Base-by-base conservation (phyloP, 2,329 filamentous ascomycete genomes). In the Beauveria sp. region DNA sequence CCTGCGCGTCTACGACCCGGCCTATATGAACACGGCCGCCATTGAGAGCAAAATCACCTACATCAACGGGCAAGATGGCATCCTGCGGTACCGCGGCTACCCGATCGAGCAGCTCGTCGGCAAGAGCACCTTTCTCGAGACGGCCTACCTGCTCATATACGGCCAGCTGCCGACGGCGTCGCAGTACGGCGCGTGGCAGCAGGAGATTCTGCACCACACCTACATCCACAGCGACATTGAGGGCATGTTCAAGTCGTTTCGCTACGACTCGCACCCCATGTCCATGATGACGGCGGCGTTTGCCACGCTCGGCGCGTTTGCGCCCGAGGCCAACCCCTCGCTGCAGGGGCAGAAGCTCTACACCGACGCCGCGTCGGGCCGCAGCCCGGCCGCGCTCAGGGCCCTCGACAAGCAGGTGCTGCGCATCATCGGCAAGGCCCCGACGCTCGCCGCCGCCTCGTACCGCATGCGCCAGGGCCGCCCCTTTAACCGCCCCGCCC, bases 391-490 rank as follows among this genome's bases (percentile, higher is more conserved):
- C 20, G 72, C 77, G 1, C 71, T 79, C 51, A 66, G 74, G 63
- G 68, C 76, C 14, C 73, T 81, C 47, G 80, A 83, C 67, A 79
- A 80, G 67, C 78, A 80, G 67, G 78, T 83, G 64, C 75, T 81
- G 6, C 75, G 79, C 50, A 80, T 80, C 64, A 75, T 82, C 47
- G 79, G 79, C 53, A 80, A 81, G 66, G 78, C 79, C 1, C 78
- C 79, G 3, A 81, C 78, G 2, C 69, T 82, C 5, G 79, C 77
- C 3, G 80, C 80, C 0, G 77, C 79, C 3, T 75, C 78, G 1
- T 82, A 82, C 72, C 75, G 80, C 63, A 81, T 83, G 73, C 75
- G 79, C 30, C 77, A 79, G 63, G 79, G 79, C n/a, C 71, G 77
- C 0, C 74, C 78, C 0, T 82, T 84, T 69, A 81, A 79, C 67